These are phyloP conservation scores for Pythium aquatile DNA, from an alignment of 352 stramenopile genomes.

Conservation along the genomic window DNA sequence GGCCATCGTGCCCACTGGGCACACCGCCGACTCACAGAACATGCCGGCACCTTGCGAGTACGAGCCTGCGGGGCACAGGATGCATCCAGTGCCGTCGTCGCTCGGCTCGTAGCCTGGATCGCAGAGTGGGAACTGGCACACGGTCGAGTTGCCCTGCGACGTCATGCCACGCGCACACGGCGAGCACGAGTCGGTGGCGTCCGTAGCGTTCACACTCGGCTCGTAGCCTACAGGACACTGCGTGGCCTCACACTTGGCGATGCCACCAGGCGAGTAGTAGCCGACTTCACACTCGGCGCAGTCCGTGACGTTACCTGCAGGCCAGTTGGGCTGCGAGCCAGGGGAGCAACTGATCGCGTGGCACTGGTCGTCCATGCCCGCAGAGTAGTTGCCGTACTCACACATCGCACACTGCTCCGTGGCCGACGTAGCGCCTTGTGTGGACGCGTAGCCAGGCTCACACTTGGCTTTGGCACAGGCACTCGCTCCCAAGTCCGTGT, in stretches of 20 bases:
- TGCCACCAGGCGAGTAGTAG: slow-evolving; percentile 36
- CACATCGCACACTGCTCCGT: slow-evolving; percentile 30
- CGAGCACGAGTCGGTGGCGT: slow-evolving; percentile 31
- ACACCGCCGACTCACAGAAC: slow-evolving; percentile 33
- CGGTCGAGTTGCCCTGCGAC: slow-evolving; percentile 32
- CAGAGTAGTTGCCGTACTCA: slow-evolving; percentile 34
- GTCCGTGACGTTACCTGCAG: slow-evolving; percentile 27
- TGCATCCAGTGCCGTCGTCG: slow-evolving; percentile 29
- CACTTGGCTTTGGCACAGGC: slow-evolving; percentile 28
- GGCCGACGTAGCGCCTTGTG: slow-evolving; percentile 19
- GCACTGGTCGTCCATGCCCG: slow-evolving; percentile 33
- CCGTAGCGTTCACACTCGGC: slow-evolving; percentile 30
- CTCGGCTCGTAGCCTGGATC: slow-evolving; percentile 42
- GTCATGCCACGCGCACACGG: slow-evolving; percentile 35
- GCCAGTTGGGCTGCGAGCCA: slow-evolving; percentile 28
- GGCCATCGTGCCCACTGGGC: slow-evolving; percentile 27
- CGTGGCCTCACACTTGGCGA: slow-evolving; percentile 25
- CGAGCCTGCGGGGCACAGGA: slow-evolving; percentile 28
- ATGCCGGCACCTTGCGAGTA: slow-evolving; percentile 33
- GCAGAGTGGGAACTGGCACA: slow-evolving; percentile 39
- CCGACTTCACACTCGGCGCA: slow-evolving; percentile 33
- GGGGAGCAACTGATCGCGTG: slow-evolving; percentile 31
- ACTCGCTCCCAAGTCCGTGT: slow-evolving; percentile 31
- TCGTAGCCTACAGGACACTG: slow-evolving; percentile 32
- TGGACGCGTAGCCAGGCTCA: slow-evolving; percentile 20